phyloP scores from a whole-genome alignment of 1,139 yeast genomes.

The Candida pseudoviswanathii region DNA sequence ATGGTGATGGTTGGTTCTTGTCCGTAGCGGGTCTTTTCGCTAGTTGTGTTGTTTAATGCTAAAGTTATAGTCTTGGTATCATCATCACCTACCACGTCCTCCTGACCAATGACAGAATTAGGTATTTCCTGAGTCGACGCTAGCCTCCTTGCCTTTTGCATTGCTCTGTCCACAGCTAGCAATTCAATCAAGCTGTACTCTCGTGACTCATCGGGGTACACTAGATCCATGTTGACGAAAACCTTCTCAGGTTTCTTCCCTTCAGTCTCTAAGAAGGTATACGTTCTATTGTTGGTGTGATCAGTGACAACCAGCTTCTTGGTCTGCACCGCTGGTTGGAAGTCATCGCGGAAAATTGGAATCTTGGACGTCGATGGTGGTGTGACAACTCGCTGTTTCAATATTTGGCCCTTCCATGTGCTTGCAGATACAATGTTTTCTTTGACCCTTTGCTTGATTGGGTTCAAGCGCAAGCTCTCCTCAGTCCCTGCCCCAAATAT shows the following conservation, averaged over 20 bases:
- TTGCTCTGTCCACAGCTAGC: constrained; percentile 23
- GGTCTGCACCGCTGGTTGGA: constrained; percentile 1
- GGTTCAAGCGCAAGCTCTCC: constrained; percentile 40
- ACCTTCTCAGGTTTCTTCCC: constrained; percentile 70
- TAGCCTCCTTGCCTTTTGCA: constrained; percentile 6
- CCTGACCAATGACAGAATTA: not conserved
- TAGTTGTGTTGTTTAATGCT: constrained; percentile 28
- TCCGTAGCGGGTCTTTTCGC: constrained; percentile 21
- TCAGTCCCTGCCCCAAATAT: constrained; percentile 27
- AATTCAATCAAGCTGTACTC: constrained; percentile 67
- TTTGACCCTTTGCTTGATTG: constrained; percentile 54
- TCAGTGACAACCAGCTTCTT: constrained; percentile 17
- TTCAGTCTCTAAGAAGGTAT: constrained; percentile 51
- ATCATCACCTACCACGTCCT: constrained; percentile 10
- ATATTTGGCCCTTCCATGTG: constrained; percentile 70
- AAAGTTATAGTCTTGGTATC: constrained; percentile 31
- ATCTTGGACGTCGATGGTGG: constrained; percentile 16
- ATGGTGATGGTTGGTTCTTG: constrained; percentile 78
- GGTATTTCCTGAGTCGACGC: not conserved
- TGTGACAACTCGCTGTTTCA: constrained; percentile 37
- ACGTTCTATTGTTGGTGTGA: constrained; percentile 23
- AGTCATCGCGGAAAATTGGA: constrained; percentile 20
- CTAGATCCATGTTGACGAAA: constrained; percentile 59
- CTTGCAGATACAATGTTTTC: constrained; percentile 62
- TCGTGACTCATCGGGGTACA: constrained; percentile 39